Conservation (phyloP, 2,329 filamentous ascomycete species). For the Clarireedia homoeocarpa region DNA sequence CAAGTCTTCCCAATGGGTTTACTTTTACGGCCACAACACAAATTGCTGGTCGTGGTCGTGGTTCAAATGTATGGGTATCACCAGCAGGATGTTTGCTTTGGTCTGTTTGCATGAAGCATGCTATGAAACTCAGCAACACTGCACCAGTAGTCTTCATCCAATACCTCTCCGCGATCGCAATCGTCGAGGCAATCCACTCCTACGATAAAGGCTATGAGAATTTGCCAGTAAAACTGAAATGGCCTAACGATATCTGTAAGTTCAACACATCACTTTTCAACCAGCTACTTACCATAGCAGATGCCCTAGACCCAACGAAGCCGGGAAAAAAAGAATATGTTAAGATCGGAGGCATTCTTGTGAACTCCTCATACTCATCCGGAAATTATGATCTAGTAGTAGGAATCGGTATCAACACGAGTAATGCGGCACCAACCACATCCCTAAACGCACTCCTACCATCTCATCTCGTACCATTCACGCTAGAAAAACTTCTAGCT, state of each 20-base stretch:
- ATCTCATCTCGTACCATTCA: slow-evolving; percentile 45
- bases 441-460: slow-evolving; percentile 70
- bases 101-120: slow-evolving; percentile 80
- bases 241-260: slow-evolving; percentile 91
- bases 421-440: slow-evolving; percentile 78
- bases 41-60: slow-evolving; percentile 78
- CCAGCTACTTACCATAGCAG: slow-evolving; percentile 28
- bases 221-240: slow-evolving; percentile 82
- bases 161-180: slow-evolving; percentile 83
- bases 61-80: slow-evolving; percentile 90
- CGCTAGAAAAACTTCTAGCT: slow-evolving; percentile 73
- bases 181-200: slow-evolving; percentile 71
- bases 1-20: slow-evolving; percentile 74
- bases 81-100: slow-evolving; percentile 82
- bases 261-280: slow-evolving; percentile 9
- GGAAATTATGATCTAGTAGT: slow-evolving; percentile 77
- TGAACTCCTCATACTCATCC: slow-evolving; percentile 75
- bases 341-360: slow-evolving; percentile 89
- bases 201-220: slow-evolving; percentile 71
- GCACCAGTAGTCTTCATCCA: slow-evolving; percentile 89
- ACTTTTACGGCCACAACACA: slow-evolving; percentile 83
- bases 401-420: slow-evolving; percentile 80
- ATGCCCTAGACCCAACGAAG: slow-evolving; percentile 57
- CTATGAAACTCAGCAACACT: slow-evolving; percentile 58
- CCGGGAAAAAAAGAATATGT: slow-evolving; percentile 51